Evolutionary conservation across 2,329 filamentous ascomycete species (phyloP).

Genomic region (Metarhizium sp.): DNA sequence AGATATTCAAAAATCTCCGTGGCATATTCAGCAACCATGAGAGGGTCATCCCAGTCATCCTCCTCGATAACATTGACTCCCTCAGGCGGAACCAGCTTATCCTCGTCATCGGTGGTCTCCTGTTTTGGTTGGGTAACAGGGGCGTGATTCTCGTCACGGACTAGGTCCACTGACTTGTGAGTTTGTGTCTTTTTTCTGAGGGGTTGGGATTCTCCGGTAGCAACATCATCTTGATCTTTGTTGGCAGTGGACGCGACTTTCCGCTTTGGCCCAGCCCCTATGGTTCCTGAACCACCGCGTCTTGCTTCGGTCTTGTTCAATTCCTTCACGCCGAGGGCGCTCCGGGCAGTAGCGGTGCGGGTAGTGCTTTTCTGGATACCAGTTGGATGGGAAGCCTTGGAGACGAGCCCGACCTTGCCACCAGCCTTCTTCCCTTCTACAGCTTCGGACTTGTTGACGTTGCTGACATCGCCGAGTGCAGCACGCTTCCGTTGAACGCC

Average conservation of each 20-base stretch:
- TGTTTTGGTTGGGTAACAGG: constrained; percentile 18
- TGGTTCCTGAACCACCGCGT: constrained; percentile 60
- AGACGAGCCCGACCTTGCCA: constrained; percentile 59
- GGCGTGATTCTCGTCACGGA: constrained; percentile 40
- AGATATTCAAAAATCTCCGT: constrained; percentile 97
- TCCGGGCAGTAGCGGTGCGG: constrained; percentile 44
- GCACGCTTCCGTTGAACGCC: constrained; percentile 60
- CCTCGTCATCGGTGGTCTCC: constrained; percentile 11
- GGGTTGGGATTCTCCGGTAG: constrained; percentile 57
- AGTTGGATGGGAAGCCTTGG: constrained; percentile 74
- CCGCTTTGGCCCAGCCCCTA: constrained; percentile 59
- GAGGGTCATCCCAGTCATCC: constrained; percentile 84
- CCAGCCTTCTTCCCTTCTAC: constrained; percentile 66
- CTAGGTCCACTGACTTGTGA: constrained; percentile 6
- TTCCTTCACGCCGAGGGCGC: constrained; percentile 58
- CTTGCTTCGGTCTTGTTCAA: constrained; percentile 61
- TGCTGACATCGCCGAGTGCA: constrained; percentile 90
- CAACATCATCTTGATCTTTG: constrained; percentile 46
- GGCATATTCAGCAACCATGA: constrained; percentile 98
- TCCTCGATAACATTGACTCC: constrained; percentile 45
- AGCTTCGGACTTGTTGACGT: constrained; percentile 71
- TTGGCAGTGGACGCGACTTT: constrained; percentile 40
- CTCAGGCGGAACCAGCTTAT: background rate
- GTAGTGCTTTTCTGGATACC: constrained; percentile 66
- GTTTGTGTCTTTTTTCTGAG: constrained; percentile 55